phyloP scores from a whole-genome alignment of 176 grass and related monocot genomes.

The Avena insularis region DNA sequence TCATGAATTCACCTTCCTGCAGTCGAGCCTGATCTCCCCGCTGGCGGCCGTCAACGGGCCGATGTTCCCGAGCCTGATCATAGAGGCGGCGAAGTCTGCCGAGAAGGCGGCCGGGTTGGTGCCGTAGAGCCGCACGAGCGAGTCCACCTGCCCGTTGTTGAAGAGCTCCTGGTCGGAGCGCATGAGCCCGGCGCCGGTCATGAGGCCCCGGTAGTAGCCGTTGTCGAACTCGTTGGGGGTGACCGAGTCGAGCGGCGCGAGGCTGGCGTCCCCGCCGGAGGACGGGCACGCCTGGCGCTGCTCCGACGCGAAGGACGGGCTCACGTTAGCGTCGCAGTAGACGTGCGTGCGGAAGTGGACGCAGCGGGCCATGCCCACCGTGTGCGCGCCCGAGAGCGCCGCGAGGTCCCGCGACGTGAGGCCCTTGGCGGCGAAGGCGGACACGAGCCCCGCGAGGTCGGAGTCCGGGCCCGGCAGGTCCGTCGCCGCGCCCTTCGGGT shows the following conservation, averaged over 20 bases:
- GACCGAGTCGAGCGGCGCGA: conserved; percentile 61
- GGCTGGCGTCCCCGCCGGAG: conserved; percentile 42
- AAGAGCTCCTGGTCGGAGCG: conserved; percentile 92
- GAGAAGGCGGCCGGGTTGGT: conserved; percentile 54
- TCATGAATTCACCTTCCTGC: conserved; percentile 67
- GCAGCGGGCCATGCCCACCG: conserved; percentile 59
- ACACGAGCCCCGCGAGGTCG: conserved; percentile 35
- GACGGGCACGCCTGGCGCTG: conserved; percentile 39
- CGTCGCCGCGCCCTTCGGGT: conserved; percentile 32
- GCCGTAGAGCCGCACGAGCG: conserved; percentile 62
- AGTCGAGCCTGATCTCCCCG: conserved; percentile 83
- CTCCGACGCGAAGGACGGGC: conserved; percentile 40
- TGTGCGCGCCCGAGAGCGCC: conserved; percentile 75
- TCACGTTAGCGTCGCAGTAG: conserved; percentile 63
- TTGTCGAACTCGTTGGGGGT: conserved; percentile 77
- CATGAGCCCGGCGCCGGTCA: conserved; percentile 59
- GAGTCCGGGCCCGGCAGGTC: conserved; percentile 62
- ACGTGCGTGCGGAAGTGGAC: conserved; percentile 56
- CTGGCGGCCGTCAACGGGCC: conserved; percentile 50
- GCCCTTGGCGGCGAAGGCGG: conserved; percentile 67
- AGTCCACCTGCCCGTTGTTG: conserved; percentile 63
- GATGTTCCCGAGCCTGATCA: conserved; percentile 68
- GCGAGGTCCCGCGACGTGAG: conserved; percentile 57
- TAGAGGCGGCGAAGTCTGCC: conserved; percentile 63
- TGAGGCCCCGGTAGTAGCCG: conserved; percentile 62